phyloP scores from a whole-genome alignment of 805 yeast genomes.

The Blastobotrys parvus region DNA sequence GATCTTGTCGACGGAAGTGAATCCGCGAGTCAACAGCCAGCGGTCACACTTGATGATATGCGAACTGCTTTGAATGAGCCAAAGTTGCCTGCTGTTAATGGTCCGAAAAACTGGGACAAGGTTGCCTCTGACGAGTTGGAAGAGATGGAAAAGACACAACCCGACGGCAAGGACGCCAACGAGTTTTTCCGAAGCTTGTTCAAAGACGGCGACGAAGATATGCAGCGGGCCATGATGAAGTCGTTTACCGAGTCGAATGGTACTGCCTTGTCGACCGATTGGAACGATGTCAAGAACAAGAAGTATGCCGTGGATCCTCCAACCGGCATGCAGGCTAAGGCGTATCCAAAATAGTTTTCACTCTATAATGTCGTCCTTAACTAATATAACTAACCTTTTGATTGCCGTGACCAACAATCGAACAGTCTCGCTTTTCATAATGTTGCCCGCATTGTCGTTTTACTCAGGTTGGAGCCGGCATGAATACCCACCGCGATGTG shows the following conservation, averaged over 20 bases:
- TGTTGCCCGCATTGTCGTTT: constrained; percentile 27
- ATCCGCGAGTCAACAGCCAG: background rate
- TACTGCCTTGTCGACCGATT: constrained; percentile 84
- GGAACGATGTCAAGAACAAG: constrained; percentile 74
- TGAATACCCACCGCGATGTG: constrained; percentile 74
- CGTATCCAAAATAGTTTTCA: too few species aligned
- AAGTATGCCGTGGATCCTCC: constrained; percentile 66
- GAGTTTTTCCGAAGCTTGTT: constrained; percentile 70
- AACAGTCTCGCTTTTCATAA: constrained; percentile 70
- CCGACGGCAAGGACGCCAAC: constrained; percentile 37
- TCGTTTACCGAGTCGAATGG: constrained; percentile 91
- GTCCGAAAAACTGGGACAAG: constrained; percentile 56
- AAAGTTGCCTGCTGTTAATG: constrained; percentile 4
- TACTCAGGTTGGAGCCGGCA: constrained; percentile 54
- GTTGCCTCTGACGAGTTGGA: constrained; percentile 28
- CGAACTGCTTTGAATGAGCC: constrained; percentile 4
- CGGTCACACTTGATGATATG: constrained; percentile 1
- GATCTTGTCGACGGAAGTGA: constrained; percentile 2
- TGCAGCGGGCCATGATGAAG: constrained; percentile 92
- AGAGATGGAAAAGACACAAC: constrained; percentile 30
- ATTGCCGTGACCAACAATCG: constrained; percentile 69
- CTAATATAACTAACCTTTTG: constrained; percentile 61
- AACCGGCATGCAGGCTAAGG: constrained; percentile 56
- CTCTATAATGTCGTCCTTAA: too few species aligned
- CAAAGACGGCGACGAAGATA: constrained; percentile 76